Conservation (phyloP, 768 basidiomycete species). For the Asterophora parasitica region DNA sequence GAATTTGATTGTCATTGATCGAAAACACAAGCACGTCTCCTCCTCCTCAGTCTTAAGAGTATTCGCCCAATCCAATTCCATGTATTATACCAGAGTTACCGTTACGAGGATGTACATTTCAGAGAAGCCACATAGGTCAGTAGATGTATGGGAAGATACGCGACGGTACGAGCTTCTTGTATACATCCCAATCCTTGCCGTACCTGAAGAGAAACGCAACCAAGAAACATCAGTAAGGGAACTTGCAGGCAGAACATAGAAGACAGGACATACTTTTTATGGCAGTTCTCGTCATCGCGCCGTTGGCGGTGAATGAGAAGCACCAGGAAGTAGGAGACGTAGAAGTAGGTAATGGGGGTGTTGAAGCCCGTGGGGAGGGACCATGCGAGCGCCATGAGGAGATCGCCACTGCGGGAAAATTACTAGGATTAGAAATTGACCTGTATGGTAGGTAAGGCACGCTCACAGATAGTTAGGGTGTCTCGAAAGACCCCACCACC, state of each 20-base stretch:
- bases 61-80: too few relatives aligned
- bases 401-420: constrained; percentile 18
- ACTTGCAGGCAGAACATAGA: background rate
- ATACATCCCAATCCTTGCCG: constrained; percentile 90
- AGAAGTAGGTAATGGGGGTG: constrained; percentile 96
- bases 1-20: too few relatives aligned
- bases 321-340: constrained; percentile 82
- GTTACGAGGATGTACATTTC: too few relatives aligned
- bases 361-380: constrained; percentile 88
- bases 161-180: constrained; percentile 81
- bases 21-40: too few relatives aligned
- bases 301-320: constrained; percentile 87
- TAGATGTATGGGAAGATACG: constrained; percentile 85
- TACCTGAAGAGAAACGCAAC: constrained; percentile 48
- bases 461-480: constrained; percentile 89
- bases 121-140: constrained; percentile 23
- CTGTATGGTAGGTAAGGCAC: background rate
- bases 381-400: constrained; percentile 91
- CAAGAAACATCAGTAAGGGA: constrained; percentile 1
- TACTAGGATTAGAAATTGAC: background rate
- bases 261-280: constrained; percentile 56
- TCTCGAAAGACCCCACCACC: constrained; percentile 95
- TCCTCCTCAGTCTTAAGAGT: too few relatives aligned
- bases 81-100: too few relatives aligned
- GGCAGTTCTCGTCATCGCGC: constrained; percentile 89